These are phyloP conservation scores for Arbutus unedo DNA, from an alignment of 148 eudicot genomes.

Conservation along the genomic window DNA sequence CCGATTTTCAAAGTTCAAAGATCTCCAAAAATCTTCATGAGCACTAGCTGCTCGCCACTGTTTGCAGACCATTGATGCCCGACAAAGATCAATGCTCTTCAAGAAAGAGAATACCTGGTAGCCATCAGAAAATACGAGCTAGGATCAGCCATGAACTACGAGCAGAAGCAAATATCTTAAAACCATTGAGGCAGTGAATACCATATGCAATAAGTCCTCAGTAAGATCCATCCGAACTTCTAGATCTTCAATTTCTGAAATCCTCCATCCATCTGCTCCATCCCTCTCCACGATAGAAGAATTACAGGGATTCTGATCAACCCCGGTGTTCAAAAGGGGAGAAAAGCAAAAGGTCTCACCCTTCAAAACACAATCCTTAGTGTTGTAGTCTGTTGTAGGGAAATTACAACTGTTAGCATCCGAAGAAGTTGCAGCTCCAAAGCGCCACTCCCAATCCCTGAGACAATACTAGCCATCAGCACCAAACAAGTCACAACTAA, in stretches of 20 bases:
- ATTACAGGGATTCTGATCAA: constrained; percentile 27
- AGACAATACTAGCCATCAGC: constrained; percentile 12
- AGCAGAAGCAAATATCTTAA: constrained; percentile 5
- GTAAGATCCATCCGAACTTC: constrained; percentile 89
- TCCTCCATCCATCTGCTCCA: constrained; percentile 21
- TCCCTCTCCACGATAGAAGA: constrained; percentile 24
- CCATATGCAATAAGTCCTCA: constrained; percentile 94
- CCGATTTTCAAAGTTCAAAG: constrained; percentile 69
- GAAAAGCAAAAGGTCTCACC: constrained; percentile 26
- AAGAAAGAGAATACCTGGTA: constrained; percentile 86
- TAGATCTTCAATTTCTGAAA: constrained; percentile 35
- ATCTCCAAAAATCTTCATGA: constrained; percentile 95
- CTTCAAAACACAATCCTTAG: constrained; percentile 18
- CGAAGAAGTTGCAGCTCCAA: constrained; percentile 30
- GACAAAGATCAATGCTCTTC: constrained; percentile 76
- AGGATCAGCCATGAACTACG: background rate
- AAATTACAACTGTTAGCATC: constrained; percentile 17
- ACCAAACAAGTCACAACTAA: constrained; percentile 6
- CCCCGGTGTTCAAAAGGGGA: constrained; percentile 28
- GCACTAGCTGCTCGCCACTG: constrained; percentile 94
- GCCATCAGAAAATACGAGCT: background rate
- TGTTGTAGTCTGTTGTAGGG: constrained; percentile 21
- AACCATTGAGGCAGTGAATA: constrained; percentile 21
- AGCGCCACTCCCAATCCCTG: constrained; percentile 46
- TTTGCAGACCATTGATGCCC: constrained; percentile 85